Evolutionary conservation across 768 basidiomycete genomes (phyloP), one percentile per base, ranked within the genome.

Genomic region (Termitomyces sp.): DNA sequence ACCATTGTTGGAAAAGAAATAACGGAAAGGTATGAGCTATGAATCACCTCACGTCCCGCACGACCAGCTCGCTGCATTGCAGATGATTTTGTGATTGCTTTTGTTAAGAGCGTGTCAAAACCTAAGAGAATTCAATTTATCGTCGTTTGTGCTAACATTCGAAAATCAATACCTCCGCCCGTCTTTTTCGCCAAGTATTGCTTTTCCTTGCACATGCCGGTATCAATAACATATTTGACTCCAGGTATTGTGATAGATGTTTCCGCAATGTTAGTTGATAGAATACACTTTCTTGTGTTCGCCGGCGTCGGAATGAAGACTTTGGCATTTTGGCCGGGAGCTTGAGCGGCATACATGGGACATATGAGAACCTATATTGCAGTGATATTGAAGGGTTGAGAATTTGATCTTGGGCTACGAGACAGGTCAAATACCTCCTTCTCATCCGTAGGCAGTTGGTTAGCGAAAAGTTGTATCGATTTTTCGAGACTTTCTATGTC

Each of bases 181-280:
- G 77, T 79, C 57, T 78, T 73, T 65, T 79, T 77, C 11, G 86
- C 82, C 21, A 96, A 68, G 66, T 87, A 94, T 57, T 87, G 79
- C 71, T 96, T 97, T 73, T 98, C 95, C 69, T 98, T 99, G 65
- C 88, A 91, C 68, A 94, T 88, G 2, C 97, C 97, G 0, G 93
- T 89, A 70, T 99, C 97, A 38, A 99, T 90, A 7, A 99, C 95
- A 68, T 91, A 98, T 64, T 83, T 88, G 54, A 99, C 86, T 0
- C 94, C 94, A 3, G 95, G 93, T 65, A 99, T 97, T 14, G 97
- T 98, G 66, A 99, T 93, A 12, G 90, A 92, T 0, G 97, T 98
- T 70, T 99, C 97, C 11, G 97, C 97, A 56, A 99, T 95, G 70
- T 98, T 99, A 17, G 97, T 99, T 2, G 97, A 88, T 38, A 99